phyloP scores from a whole-genome alignment of 805 yeast genomes.

The Clavispora fructus region DNA sequence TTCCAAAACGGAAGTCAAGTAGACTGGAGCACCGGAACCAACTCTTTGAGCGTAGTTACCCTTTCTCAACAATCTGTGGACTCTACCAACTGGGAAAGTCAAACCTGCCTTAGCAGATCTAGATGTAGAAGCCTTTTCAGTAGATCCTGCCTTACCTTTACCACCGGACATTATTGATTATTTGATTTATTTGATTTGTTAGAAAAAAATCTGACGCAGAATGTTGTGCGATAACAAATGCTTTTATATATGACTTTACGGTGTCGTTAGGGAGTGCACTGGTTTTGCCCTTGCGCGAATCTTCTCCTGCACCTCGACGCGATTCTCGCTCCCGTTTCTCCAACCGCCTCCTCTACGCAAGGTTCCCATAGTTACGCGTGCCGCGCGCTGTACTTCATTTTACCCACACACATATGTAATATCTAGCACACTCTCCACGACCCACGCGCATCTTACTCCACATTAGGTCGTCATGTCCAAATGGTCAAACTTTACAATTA shows the following conservation, averaged over 20 bases:
- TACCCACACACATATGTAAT: slow-evolving; percentile 7
- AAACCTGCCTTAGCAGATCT: slow-evolving; percentile 48
- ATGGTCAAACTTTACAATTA: background rate
- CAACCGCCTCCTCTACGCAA: slow-evolving; percentile 10
- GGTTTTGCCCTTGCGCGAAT: slow-evolving; percentile 1
- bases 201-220: background rate
- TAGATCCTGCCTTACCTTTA: slow-evolving; percentile 39
- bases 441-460: background rate
- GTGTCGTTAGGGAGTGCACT: slow-evolving; percentile 5
- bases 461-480: background rate
- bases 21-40: slow-evolving; percentile 50
- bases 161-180: slow-evolving; percentile 19
- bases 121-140: slow-evolving; percentile 45
- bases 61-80: slow-evolving; percentile 46
- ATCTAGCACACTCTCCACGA: slow-evolving; percentile 1
- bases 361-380: slow-evolving; percentile 13
- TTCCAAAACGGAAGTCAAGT: slow-evolving; percentile 46
- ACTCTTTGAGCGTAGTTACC: slow-evolving; percentile 50
- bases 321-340: slow-evolving; percentile 7
- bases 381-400: slow-evolving; percentile 2
- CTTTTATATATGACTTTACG: slow-evolving; percentile 5
- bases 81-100: slow-evolving; percentile 49
- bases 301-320: slow-evolving; percentile 7
- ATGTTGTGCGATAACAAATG: slow-evolving; percentile 7
- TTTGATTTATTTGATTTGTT: slow-evolving; percentile 4